These are phyloP conservation scores for Gracilaria domingensis DNA, from an alignment of 23 red algal genomes.

Conservation along the genomic window DNA sequence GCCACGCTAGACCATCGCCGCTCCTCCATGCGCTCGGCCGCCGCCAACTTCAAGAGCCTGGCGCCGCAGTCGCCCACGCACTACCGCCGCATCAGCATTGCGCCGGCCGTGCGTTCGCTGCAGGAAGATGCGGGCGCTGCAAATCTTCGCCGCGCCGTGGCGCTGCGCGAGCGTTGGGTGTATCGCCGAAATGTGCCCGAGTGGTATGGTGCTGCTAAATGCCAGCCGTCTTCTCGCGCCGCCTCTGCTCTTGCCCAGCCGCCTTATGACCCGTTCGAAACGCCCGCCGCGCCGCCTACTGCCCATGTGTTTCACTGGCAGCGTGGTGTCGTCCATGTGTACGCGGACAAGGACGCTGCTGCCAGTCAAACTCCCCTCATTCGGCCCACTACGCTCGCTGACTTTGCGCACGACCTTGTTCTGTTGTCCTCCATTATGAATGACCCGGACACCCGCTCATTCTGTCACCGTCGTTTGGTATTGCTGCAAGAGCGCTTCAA, in stretches of 20 bases:
- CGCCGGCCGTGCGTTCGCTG: background rate
- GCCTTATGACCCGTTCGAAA: constrained; percentile 88
- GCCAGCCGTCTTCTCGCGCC: background rate
- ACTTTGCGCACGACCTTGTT: constrained; percentile 81
- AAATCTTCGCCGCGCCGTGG: constrained; percentile 61
- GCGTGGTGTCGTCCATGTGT: constrained; percentile 78
- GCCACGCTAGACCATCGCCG: constrained; percentile 53
- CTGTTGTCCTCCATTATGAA: constrained; percentile 78
- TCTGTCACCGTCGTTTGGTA: constrained; percentile 69
- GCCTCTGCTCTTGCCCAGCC: constrained; percentile 68
- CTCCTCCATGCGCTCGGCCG: constrained; percentile 26
- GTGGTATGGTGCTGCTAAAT: constrained; percentile 27
- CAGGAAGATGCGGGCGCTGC: background rate
- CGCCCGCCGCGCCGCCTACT: constrained; percentile 4
- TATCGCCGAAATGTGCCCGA: constrained; percentile 71
- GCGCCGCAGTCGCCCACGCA: constrained; percentile 18
- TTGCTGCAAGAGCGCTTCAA: constrained; percentile 75
- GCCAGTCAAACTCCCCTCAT: constrained; percentile 15
- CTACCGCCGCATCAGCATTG: constrained; percentile 32
- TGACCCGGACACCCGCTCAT: constrained; percentile 81
- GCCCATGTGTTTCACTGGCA: constrained; percentile 74
- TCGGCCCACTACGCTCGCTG: constrained; percentile 13
- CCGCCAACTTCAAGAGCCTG: constrained; percentile 54
- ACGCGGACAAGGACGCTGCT: constrained; percentile 5
- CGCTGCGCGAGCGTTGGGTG: constrained; percentile 79